Evolutionary conservation across 2,329 filamentous ascomycete species (phyloP).

Genomic region (Claviceps spartinae): DNA sequence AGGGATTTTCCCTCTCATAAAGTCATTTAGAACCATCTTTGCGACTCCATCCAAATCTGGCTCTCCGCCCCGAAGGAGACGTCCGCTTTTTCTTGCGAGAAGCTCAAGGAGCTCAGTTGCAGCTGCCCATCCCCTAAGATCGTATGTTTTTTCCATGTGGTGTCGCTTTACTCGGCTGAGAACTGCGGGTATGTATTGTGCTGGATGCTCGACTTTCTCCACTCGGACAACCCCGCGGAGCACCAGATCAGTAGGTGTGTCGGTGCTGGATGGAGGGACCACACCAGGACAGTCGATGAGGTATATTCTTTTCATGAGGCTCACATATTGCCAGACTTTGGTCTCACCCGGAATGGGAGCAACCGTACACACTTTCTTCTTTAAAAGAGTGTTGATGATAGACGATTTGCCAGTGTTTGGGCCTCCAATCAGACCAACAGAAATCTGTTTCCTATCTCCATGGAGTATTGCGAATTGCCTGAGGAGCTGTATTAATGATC

Average conservation of each 20-base stretch:
- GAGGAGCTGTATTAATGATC: conserved; percentile 79
- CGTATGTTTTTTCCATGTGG: conserved; percentile 88
- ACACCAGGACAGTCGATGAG: conserved; percentile 96
- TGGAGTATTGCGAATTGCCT: conserved; percentile 88
- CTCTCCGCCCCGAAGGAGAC: conserved; percentile 83
- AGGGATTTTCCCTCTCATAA: conserved; percentile 85
- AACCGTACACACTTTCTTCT: conserved; percentile 87
- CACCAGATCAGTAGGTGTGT: conserved; percentile 77
- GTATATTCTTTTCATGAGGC: conserved; percentile 78
- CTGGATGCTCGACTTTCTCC: conserved; percentile 91
- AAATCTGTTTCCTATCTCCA: conserved; percentile 84
- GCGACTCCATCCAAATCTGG: conserved; percentile 89
- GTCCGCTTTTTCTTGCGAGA: conserved; percentile 73
- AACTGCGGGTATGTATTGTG: conserved; percentile 84
- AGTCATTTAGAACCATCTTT: conserved; percentile 95
- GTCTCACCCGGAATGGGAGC: conserved; percentile 94
- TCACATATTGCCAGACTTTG: conserved; percentile 97
- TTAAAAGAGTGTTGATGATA: conserved; percentile 90
- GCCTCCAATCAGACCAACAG: conserved; percentile 63
- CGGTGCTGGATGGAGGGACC: conserved; percentile 74
- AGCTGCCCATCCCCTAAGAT: conserved; percentile 65
- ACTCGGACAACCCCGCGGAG: conserved; percentile 84
- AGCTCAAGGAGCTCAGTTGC: conserved; percentile 75
- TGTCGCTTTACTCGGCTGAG: conserved; percentile 67
- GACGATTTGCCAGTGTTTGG: conserved; percentile 94